Evolutionary conservation across 176 grass and related monocot species (phyloP).

Genomic region (Cenchrus fungigraminus): DNA sequence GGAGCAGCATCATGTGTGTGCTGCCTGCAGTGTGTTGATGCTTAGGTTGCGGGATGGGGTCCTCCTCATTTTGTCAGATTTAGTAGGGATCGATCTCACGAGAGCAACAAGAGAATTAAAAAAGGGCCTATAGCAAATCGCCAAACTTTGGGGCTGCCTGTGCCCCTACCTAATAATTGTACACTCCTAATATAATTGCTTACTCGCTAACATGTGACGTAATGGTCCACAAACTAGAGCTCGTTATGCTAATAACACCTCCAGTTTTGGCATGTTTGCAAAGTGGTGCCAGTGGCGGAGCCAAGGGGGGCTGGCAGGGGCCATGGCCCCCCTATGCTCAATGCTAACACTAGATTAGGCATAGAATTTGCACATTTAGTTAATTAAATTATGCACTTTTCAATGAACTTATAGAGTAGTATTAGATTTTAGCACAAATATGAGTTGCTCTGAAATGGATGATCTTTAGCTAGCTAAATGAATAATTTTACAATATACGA

Average conservation of each 20-base stretch:
- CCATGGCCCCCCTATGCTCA: no score
- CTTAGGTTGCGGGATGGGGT: background rate
- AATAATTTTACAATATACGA: no score
- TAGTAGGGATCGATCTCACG: background rate
- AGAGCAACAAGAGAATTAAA: background rate
- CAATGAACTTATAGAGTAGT: no score
- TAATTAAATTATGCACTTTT: no score
- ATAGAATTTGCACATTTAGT: no score
- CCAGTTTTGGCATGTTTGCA: background rate
- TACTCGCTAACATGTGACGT: constrained; percentile 42
- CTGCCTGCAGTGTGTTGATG: background rate
- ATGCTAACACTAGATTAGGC: no score
- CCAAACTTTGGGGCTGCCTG: constrained; percentile 38
- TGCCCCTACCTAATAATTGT: constrained; percentile 41
- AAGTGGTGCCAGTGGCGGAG: background rate
- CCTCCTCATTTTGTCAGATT: constrained; percentile 28
- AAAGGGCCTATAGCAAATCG: constrained; percentile 8
- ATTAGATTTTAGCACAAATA: no score
- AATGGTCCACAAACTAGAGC: constrained; percentile 37
- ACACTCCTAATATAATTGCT: constrained; percentile 22
- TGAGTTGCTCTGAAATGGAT: no score
- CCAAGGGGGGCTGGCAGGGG: no score
- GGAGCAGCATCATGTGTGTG: constrained; percentile 1
- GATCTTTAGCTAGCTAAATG: no score
- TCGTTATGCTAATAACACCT: constrained; percentile 13